phyloP scores from a whole-genome alignment of 2,329 filamentous ascomycete genomes.

The Thelonectria blattea region DNA sequence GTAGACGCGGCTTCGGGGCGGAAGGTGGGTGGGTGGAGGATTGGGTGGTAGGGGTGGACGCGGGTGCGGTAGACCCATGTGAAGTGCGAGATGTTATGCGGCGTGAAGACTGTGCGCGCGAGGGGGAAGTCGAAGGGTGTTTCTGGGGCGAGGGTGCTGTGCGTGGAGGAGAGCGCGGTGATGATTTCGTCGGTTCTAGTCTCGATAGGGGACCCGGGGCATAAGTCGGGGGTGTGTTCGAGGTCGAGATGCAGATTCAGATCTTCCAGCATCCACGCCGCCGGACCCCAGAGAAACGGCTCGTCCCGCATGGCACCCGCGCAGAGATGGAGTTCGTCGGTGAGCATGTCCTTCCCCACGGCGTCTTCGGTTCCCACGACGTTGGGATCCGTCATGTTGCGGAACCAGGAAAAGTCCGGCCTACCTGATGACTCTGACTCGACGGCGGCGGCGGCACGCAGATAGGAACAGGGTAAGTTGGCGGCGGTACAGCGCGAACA shows the following conservation, averaged over 20 bases:
- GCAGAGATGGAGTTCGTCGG: neutral
- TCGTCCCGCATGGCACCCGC: slow-evolving; percentile 1
- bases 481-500: slow-evolving; percentile 14
- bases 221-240: neutral
- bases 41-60: slow-evolving; percentile 15
- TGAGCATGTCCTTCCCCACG: neutral
- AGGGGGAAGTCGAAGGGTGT: slow-evolving; percentile 2
- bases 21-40: slow-evolving; percentile 17
- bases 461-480: slow-evolving; percentile 9
- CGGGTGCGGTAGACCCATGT: slow-evolving; percentile 9
- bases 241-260: neutral
- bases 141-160: neutral
- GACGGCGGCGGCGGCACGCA: neutral
- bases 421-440: no score
- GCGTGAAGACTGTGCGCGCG: slow-evolving; percentile 15
- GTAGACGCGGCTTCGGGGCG: slow-evolving; percentile 3
- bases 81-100: slow-evolving; percentile 16
- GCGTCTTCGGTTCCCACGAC: slow-evolving; percentile 8
- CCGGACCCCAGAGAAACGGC: neutral
- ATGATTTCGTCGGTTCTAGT: slow-evolving; percentile 9
- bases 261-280: slow-evolving; percentile 10
- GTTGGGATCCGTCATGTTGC: slow-evolving; percentile 13
- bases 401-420: slow-evolving; percentile 9
- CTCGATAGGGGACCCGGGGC: neutral
- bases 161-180: slow-evolving; percentile 1